Base-by-base conservation (phyloP, 768 basidiomycete species). In the Suillus sp. region DNA sequence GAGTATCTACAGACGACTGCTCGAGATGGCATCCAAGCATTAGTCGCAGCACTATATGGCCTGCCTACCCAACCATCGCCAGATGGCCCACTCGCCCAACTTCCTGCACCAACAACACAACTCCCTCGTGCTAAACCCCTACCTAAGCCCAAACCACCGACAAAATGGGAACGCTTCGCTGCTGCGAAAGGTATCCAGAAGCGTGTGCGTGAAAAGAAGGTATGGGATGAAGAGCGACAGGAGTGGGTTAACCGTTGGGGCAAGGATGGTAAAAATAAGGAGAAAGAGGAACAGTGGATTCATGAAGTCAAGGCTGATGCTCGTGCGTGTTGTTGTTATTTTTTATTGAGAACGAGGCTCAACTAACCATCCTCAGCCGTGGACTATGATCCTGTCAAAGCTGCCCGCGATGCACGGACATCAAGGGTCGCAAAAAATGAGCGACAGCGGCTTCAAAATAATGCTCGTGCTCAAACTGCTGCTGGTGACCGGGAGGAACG, bases 101-200 rank as follows among this genome's bases (percentile, higher is more conserved):
- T 97, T 3, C 96, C 96, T 0, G 71, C 86, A 1, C 91, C 93
- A 2, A 85, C 82, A 1, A 92, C 90, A 32, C 79, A 81, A 54
- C 84, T 99, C 1, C 97, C 97, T 0, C 86, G 97, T 27, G 84
- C 95, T 35, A 99, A 99, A 74, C 93, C 92, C 0, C 81, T 99
- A 2, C 97, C 96, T 0, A 96, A 95, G 70, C 91, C 92, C 2
- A 97, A 96, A 77, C 89, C 90, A 10, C 87, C 83, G 38, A 99
- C 96, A 8, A 99, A 97, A 76, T 99, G 97, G 97, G 93, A 99
- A 79, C 82, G 86, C 62, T 99, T 99, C 71, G 96, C 96, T 5
- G 87, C 88, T 54, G 89, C 92, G 42, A 98, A 97, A 79, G 97
- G 97, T 42, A 99, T 99, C 70, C 86, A 87, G 70, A 87, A 97